Percentiles rank a stretch among this genome's conserved stretches.
Evolutionary conservation across 345 rosid genomes (phyloP).

Genomic region (Nasturtium officinale): DNA sequence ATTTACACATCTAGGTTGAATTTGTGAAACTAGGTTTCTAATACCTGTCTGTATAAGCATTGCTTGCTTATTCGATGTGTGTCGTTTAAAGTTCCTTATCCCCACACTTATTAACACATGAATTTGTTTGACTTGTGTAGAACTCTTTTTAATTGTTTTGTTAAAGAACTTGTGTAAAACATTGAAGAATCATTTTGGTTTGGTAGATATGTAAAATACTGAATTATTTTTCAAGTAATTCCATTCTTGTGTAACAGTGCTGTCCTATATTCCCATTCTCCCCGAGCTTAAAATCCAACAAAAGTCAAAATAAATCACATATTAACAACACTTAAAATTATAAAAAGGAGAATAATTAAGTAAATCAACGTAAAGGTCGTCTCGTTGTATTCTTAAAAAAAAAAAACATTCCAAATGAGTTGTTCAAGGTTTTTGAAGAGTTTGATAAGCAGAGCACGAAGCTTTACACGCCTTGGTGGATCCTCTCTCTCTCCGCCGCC

Average conservation of each 20-base stretch:
- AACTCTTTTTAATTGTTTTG: background rate
- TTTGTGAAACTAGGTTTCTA: no score
- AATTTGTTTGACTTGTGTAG: background rate
- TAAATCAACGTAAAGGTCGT: background rate
- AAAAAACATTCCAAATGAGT: slow-evolving; percentile 5
- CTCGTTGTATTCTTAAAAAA: background rate
- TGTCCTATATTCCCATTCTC: background rate
- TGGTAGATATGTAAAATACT: slow-evolving; percentile 3
- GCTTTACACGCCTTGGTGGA: slow-evolving; percentile 37
- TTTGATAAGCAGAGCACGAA: slow-evolving; percentile 46
- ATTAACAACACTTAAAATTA: background rate
- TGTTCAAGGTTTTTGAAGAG: slow-evolving; percentile 15
- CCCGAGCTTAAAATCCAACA: no score
- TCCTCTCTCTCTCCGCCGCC: slow-evolving; percentile 26
- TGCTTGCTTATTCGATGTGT: no score
- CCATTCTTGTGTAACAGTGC: slow-evolving; percentile 25
- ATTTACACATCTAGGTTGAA: no score
- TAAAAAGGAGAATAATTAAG: background rate
- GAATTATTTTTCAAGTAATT: slow-evolving; percentile 11
- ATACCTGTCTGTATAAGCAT: no score
- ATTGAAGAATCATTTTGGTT: slow-evolving; percentile 13
- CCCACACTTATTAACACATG: no score
- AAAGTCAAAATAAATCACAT: background rate
- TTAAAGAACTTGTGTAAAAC: background rate
- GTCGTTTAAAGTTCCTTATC: no score